Conservation (phyloP, 768 basidiomycete species). For the Russula dissimulans region DNA sequence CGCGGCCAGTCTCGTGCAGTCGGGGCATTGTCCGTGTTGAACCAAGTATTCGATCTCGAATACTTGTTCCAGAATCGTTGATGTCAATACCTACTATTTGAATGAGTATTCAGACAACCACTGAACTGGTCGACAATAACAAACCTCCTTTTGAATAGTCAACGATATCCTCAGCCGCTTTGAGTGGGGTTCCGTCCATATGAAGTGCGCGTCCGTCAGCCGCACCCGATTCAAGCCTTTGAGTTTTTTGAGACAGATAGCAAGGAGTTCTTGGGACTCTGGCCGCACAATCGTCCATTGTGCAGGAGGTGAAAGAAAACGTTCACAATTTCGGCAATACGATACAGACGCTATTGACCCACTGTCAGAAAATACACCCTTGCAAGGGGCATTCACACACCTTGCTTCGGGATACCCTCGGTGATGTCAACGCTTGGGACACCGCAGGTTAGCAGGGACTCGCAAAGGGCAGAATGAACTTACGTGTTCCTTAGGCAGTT, state of each 20-base stretch:
- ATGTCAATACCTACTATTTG: conserved; percentile 64
- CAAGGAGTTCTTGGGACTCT: conserved; percentile 88
- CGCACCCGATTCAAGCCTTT: conserved; percentile 92
- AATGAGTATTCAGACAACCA: neutral
- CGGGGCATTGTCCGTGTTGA: conserved; percentile 90
- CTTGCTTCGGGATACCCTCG: conserved; percentile 94
- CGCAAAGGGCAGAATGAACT: conserved; percentile 22
- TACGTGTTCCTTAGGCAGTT: conserved; percentile 82
- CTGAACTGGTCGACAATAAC: conserved; percentile 18
- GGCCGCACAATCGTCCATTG: conserved; percentile 80
- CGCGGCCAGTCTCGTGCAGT: conserved; percentile 88
- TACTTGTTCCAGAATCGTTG: conserved; percentile 93
- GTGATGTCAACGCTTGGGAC: conserved; percentile 81
- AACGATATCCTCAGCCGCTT: conserved; percentile 87
- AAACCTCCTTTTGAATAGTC: conserved; percentile 96
- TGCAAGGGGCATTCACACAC: conserved; percentile 31
- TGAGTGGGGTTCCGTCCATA: conserved; percentile 99
- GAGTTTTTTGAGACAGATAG: conserved; percentile 90
- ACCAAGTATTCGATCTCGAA: conserved; percentile 96
- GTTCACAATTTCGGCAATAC: conserved; percentile 93
- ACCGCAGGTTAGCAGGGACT: neutral
- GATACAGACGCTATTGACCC: conserved; percentile 62
- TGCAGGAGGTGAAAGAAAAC: conserved; percentile 84
- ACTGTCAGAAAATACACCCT: neutral
- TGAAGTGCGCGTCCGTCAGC: conserved; percentile 95